Evolutionary conservation across 179 eudicot species (phyloP).

Genomic region (Amaranthus tricolor): DNA sequence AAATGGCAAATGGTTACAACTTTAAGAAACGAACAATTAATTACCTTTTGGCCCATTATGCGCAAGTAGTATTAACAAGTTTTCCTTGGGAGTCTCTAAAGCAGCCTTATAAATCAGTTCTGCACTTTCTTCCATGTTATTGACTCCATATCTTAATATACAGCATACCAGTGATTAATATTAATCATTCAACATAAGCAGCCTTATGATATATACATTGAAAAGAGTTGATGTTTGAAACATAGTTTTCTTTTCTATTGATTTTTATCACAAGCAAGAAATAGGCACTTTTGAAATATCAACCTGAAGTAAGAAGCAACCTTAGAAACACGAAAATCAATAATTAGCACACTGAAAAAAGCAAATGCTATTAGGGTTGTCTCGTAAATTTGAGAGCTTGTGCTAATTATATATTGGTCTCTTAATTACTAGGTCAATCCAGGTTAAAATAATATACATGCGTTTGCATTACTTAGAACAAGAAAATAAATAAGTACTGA

Average conservation of each 20-base stretch:
- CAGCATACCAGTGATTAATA: neutral
- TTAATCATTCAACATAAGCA: neutral
- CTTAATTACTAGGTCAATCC: too few species aligned
- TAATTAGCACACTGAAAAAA: too few species aligned
- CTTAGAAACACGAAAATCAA: neutral
- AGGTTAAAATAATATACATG: too few species aligned
- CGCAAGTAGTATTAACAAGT: conserved; percentile 71
- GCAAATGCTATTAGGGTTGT: neutral
- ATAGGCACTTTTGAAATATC: too few species aligned
- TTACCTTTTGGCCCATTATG: conserved; percentile 96
- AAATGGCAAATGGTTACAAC: neutral
- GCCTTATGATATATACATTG: too few species aligned
- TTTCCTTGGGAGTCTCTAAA: conserved; percentile 53
- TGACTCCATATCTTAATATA: conserved; percentile 59
- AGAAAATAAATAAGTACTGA: too few species aligned
- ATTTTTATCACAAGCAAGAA: too few species aligned
- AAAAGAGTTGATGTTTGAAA: too few species aligned
- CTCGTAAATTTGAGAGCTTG: too few species aligned
- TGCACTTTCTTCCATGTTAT: conserved; percentile 73
- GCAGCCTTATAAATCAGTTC: conserved; percentile 64
- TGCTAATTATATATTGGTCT: too few species aligned
- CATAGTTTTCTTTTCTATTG: too few species aligned
- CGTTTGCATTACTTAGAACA: too few species aligned
- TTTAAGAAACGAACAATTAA: neutral
- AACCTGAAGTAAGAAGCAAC: neutral